phyloP scores from a whole-genome alignment of 441 rosid genomes.

The Syzygium malaccense region DNA sequence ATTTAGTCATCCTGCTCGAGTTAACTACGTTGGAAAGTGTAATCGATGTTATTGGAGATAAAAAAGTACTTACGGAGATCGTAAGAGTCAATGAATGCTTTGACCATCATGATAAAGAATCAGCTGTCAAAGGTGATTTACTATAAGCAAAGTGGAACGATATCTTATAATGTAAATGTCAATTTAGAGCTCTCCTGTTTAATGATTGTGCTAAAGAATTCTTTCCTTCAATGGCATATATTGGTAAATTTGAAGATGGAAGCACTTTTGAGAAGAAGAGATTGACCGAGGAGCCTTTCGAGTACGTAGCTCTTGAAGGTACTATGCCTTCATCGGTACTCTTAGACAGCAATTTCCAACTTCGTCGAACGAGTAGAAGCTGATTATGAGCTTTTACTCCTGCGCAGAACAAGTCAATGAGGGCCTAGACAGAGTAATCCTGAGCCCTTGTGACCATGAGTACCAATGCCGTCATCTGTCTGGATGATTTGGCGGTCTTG shows the following conservation, averaged over 20 bases:
- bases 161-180: not conserved
- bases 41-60: constrained; percentile 43
- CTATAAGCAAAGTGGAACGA: not conserved
- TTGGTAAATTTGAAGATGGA: constrained; percentile 48
- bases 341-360: not conserved
- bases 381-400: not conserved
- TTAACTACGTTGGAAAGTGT: constrained; percentile 51
- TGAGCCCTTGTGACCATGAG: constrained; percentile 38
- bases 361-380: not conserved
- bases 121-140: constrained; percentile 31
- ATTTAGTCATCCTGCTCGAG: constrained; percentile 35
- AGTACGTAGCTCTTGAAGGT: constrained; percentile 50
- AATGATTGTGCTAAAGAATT: not conserved
- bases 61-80: constrained; percentile 41
- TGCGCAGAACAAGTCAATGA: constrained; percentile 44
- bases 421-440: constrained; percentile 47
- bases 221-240: constrained; percentile 27
- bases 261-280: constrained; percentile 40
- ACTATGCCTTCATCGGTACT: not conserved
- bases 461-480: not conserved
- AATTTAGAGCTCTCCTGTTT: not conserved
- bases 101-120: constrained; percentile 57
- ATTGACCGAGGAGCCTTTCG: constrained; percentile 37
- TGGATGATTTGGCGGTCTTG: not conserved
- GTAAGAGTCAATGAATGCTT: constrained; percentile 43